A percentile compares a stretch with the other conserved stretches of the same genome.
phyloP scores from a whole-genome alignment of 306 rosid species.

The Sicyos edulis region DNA sequence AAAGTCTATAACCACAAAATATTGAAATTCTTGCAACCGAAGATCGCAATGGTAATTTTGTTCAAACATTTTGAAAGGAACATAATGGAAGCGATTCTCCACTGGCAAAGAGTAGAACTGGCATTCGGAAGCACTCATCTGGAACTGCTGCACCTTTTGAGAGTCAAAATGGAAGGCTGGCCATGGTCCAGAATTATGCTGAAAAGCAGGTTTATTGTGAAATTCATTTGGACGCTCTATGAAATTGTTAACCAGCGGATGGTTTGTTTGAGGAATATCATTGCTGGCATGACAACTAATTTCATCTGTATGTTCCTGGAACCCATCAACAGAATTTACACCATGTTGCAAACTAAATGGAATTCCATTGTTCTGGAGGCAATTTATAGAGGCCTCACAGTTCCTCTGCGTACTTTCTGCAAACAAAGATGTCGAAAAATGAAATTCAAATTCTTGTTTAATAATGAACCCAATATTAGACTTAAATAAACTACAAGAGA shows the following conservation, averaged over 20 bases:
- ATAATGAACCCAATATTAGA: no score
- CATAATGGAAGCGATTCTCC: slow-evolving; percentile 52
- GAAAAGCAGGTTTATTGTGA: slow-evolving; percentile 48
- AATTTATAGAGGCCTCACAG: slow-evolving; percentile 78
- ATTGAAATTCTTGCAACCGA: slow-evolving; percentile 78
- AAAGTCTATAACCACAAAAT: slow-evolving; percentile 95
- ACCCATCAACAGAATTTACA: slow-evolving; percentile 54
- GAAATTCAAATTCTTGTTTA: no score
- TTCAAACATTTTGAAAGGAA: slow-evolving; percentile 55
- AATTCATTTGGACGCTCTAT: slow-evolving; percentile 55
- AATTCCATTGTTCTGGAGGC: slow-evolving; percentile 70
- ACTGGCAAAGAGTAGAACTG: slow-evolving; percentile 55
- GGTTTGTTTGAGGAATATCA: slow-evolving; percentile 48
- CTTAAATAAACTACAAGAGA: no score
- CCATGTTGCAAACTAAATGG: slow-evolving; percentile 48
- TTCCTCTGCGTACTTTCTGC: slow-evolving; percentile 70
- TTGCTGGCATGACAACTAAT: slow-evolving; percentile 39
- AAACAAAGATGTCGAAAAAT: slow-evolving; percentile 22
- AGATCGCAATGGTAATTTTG: slow-evolving; percentile 55
- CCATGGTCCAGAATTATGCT: slow-evolving; percentile 57
- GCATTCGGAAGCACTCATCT: slow-evolving; percentile 58
- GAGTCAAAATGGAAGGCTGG: slow-evolving; percentile 53
- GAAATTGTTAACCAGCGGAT: slow-evolving; percentile 42
- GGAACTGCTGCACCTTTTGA: slow-evolving; percentile 70
- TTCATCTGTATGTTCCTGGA: slow-evolving; percentile 43